Base-by-base conservation (phyloP, 495 filamentous ascomycete species). In the Thermochaetoides thermophila region DNA sequence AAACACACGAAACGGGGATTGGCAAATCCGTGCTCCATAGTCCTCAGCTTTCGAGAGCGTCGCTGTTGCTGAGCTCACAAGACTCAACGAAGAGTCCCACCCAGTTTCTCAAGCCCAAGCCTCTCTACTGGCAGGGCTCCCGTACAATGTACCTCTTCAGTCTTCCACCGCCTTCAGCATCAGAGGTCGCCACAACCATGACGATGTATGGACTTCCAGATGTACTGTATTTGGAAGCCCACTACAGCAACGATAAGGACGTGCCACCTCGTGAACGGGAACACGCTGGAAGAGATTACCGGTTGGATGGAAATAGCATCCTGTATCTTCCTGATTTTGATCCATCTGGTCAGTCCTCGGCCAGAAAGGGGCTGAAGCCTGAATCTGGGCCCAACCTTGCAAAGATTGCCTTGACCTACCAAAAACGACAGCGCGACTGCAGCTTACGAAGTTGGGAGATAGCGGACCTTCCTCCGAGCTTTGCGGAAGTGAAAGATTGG, bases 261-360 rank as follows among this genome's bases (percentile, higher is more conserved):
- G 81, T 94, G 3, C 91, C 91, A 6, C 68, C 80, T 22, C 69
- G 74, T 31, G 51, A 68, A 8, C 66, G 83, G 29, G 82, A 92
- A 56, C 96, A 94, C 53, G 91, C 80, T 7, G 87, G 87, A 12
- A 73, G 72, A 42, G 84, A 92, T 42, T 95, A 91, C 50, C 80
- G 71, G 30, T 52, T 95, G 1, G 73, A 72, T 48, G 81, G 87
- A 33, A 70, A 68, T 36, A 76, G 73, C 1, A 52, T 83, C 5
- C 80, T 81, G 3, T 89, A 73, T 48, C 68, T 94, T 2, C 81
- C 84, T 0, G 60, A 71, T 4, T 95, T 96, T 44, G 78, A 94
- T 52, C 58, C 74, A 0, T 66, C 60, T 9, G 80, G 73, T 7
- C 53, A 57, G 13, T 71, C 66, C 3, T 50, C 56, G 7, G 69